Conservation (phyloP, 352 stramenopile genomes). For the Thalassiosira delicatula region DNA sequence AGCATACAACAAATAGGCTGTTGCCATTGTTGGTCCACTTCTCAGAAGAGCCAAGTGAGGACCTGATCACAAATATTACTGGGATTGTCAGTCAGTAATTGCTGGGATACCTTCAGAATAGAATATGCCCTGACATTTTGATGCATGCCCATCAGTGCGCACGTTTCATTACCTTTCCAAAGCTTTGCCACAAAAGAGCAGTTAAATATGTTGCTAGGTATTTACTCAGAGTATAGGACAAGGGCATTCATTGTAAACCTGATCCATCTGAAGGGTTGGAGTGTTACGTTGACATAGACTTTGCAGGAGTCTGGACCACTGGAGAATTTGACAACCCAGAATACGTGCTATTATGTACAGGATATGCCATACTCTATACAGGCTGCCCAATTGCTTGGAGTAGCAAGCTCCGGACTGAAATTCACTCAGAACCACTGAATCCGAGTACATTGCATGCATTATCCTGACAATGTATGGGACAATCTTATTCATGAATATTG, state of each 20-base stretch:
- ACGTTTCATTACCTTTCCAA: constrained; percentile 41
- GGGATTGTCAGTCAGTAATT: background rate
- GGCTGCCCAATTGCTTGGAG: background rate
- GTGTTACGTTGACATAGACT: constrained; percentile 62
- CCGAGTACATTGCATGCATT: background rate
- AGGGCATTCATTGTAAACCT: constrained; percentile 50
- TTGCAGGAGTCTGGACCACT: constrained; percentile 50
- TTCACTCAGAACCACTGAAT: background rate
- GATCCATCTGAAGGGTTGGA: constrained; percentile 40
- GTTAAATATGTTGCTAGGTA: constrained; percentile 61
- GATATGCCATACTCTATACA: background rate
- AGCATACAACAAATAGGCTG: background rate
- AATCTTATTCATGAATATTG: background rate
- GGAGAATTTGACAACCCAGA: constrained; percentile 4
- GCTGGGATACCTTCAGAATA: constrained; percentile 18
- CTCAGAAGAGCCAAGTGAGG: background rate
- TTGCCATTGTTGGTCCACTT: background rate
- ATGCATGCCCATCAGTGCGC: constrained; percentile 65
- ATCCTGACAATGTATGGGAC: background rate
- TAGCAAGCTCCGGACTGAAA: constrained; percentile 7
- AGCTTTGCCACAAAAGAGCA: constrained; percentile 45
- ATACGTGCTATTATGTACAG: background rate
- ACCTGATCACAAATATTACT: background rate
- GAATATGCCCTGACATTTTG: constrained; percentile 56
- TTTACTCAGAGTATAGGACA: constrained; percentile 43